Base-by-base conservation (phyloP, 2,329 filamentous ascomycete species). In the Arthroderma uncinatum region DNA sequence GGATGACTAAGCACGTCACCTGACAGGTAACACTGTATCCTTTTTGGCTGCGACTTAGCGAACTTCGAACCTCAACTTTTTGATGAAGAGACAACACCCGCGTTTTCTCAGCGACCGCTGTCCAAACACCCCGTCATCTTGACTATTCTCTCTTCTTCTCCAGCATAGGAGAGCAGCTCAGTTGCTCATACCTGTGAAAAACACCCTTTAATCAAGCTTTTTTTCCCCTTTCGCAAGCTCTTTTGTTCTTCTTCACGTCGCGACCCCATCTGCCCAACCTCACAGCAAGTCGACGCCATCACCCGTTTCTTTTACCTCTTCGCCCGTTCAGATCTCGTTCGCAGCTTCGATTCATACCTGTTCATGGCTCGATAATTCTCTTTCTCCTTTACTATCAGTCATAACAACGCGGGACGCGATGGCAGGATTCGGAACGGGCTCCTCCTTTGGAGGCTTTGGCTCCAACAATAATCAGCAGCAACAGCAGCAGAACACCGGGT, bases 391-490 rank as follows among this genome's bases (percentile, higher is more conserved):
- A 16, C 47, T 8, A 33, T 21, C 25, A 50, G 47, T 50, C 47
- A 30, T 33, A 33, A 50, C 47, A 50, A 50, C 47, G 34, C 53
- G 30, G 23, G 23, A 48, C 55, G 53, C 39, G 50, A 62, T 62
- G 61, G 53, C 59, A 23, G 60, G 57, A 53, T 63, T 63, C 53
- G 60, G 60, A 39, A 47, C 56, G 16, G 57, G 55, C 55, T 44
- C 57, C 25, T 50, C 47, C 5, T 62, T 62, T 52, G 60, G 60
- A 39, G 61, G 57, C 54, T 62, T 61, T 36, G 57, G 61, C 42
- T 54, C 58, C 34, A 59, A 60, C 44, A 60, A 58, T 33, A 54
- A 57, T 25, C 56, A 58, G 16, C 56, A 56, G 25, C 58, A 60
- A 50, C 59, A 56, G 25, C 58, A 60, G 50, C 59, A 61, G 39